Evolutionary conservation across 352 stramenopile species (phyloP).

Genomic region (Phytophthora pinifolia): DNA sequence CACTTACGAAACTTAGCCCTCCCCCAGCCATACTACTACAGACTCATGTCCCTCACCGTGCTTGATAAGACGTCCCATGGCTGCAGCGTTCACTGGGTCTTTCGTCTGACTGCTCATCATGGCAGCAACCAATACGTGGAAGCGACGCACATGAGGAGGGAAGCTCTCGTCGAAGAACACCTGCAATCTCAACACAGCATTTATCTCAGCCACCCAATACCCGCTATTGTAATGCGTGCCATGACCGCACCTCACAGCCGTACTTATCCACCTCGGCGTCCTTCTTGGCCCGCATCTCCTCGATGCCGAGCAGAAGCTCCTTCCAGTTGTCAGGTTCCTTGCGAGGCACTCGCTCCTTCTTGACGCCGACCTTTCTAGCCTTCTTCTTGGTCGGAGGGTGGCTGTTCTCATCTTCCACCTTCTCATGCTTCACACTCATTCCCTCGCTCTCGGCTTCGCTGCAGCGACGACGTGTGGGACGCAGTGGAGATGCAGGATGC

Average conservation of each 20-base stretch:
- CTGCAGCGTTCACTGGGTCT: constrained; percentile 89
- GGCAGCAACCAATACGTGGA: constrained; percentile 94
- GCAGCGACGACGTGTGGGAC: not conserved
- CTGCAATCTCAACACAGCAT: constrained; percentile 13
- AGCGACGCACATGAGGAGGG: constrained; percentile 61
- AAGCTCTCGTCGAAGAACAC: constrained; percentile 43
- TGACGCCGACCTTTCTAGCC: constrained; percentile 14
- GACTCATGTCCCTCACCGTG: constrained; percentile 32
- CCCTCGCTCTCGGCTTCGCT: constrained; percentile 6
- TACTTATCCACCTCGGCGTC: constrained; percentile 74
- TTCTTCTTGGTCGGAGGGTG: constrained; percentile 16
- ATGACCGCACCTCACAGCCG: constrained; percentile 53
- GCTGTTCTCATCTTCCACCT: constrained; percentile 15
- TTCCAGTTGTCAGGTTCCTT: constrained; percentile 53
- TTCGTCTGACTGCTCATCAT: constrained; percentile 98
- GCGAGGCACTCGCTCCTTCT: constrained; percentile 27
- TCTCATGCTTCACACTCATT: constrained; percentile 28
- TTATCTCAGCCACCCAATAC: not conserved
- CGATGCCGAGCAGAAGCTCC: constrained; percentile 56
- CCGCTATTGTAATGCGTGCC: not conserved
- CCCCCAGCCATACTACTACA: constrained; percentile 1
- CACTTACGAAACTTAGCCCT: not conserved
- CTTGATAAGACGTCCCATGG: constrained; percentile 62
- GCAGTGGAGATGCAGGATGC: not conserved
- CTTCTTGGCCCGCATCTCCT: constrained; percentile 64